These are phyloP conservation scores for Phenoliferia sp. DNA, from an alignment of 1,284 basidiomycete species.

Conservation along the genomic window DNA sequence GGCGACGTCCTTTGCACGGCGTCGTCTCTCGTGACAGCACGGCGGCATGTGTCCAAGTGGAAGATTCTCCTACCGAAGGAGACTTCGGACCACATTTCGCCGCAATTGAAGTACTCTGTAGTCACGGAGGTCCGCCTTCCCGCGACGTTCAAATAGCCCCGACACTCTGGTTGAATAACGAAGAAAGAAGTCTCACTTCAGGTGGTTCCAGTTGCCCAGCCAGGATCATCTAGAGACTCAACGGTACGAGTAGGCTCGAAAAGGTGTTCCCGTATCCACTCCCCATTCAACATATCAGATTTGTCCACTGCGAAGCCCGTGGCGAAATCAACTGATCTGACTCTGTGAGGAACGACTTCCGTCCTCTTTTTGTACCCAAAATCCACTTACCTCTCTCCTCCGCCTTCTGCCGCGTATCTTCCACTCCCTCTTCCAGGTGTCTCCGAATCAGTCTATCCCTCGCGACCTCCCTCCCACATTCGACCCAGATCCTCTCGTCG, in stretches of 20 bases:
- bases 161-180: too few relatives aligned
- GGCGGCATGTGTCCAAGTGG: too few relatives aligned
- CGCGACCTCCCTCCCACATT: slow-evolving; percentile 59
- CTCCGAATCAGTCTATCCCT: slow-evolving; percentile 62
- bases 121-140: too few relatives aligned
- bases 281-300: slow-evolving; percentile 32
- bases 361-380: too few relatives aligned
- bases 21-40: too few relatives aligned
- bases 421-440: slow-evolving; percentile 70
- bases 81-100: too few relatives aligned
- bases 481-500: slow-evolving; percentile 74
- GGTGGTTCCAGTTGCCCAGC: background rate
- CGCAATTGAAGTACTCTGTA: too few relatives aligned
- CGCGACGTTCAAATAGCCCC: too few relatives aligned
- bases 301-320: slow-evolving; percentile 21
- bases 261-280: slow-evolving; percentile 25
- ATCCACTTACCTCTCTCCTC: slow-evolving; percentile 59
- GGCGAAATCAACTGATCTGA: background rate
- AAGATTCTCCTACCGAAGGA: too few relatives aligned
- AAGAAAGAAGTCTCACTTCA: too few relatives aligned
- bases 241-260: slow-evolving; percentile 13
- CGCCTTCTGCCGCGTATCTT: slow-evolving; percentile 61
- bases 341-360: background rate
- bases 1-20: too few relatives aligned
- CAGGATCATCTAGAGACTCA: slow-evolving; percentile 19